Evolutionary conservation across 2,329 filamentous ascomycete species (phyloP), one percentile per base, ranked within the genome.

Genomic region (Hypomyces perniciosus): DNA sequence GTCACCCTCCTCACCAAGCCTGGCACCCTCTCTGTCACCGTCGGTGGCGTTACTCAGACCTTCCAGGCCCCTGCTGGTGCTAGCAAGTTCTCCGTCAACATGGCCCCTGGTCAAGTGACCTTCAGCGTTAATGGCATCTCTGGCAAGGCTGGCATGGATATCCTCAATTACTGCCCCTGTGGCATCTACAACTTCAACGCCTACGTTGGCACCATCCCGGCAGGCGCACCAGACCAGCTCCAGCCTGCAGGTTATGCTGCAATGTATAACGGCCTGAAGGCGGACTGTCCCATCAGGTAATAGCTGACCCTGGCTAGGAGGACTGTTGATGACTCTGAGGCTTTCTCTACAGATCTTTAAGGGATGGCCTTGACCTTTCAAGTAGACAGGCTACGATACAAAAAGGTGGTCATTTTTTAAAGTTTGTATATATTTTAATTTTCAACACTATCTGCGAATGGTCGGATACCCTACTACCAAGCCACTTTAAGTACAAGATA

Each of bases 141-240:
- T 38, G 73, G 68, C 5, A 71, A 69, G 1, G 73, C 74, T 28
- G 57, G 71, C 39, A 74, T 72, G 60, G 66, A 77, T 40, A 70
- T 80, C 39, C 61, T 68, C 2, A 65, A 72, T 39, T 61, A 61
- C 12, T 80, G 77, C 56, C 62, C 70, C 10, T 78, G 72, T 53
- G 73, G 75, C 3, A 68, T 78, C 43, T 77, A 77, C 65, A 79
- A 78, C 62, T 79, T 75, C 66, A 79, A 79, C 54, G 71, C 74
- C 9, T 78, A 75, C 54, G 75, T 78, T 0, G 77, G 77, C 10
- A 74, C 69, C 1, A 64, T 80, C 3, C 75, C 77, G 3, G 63
- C 63, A 1, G 60, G 65, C 10, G 8, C 29, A 27, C 57, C 61
- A 8, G 71, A 74, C 49, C 57, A 62, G 44, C 66, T 74, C 1